Base-by-base conservation (phyloP, 2,329 filamentous ascomycete species). In the Mycosphaerella sp. region DNA sequence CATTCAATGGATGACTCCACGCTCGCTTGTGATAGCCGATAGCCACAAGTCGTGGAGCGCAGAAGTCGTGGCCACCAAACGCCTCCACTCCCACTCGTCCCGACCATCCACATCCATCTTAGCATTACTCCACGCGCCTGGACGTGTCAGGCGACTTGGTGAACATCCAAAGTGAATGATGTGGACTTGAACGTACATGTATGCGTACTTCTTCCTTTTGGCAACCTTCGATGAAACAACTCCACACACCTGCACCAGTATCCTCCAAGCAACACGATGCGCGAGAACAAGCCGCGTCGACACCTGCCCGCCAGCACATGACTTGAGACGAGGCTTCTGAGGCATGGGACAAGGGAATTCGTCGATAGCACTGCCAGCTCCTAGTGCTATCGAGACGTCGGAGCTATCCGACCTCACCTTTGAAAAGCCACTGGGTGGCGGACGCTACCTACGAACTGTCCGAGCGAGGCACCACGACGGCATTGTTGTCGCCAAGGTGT, bases 361-460 rank as follows among this genome's bases (percentile, higher is more conserved):
- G 36, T 96, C 92, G 65, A 89, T 90, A 51, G 91, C 90, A 68
- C 87, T 95, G 61, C 93, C 90, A 51, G 89, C 89, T 59, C 87
- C 89, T 51, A 91, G 91, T 54, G 89, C 90, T 64, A 95, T 98
- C 70, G 92, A 98, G 71, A 83, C 95, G 29, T 87, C 91, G 39
- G 92, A 98, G 76, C 82, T 98, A 41, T 82, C 87, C 42, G 93
- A 97, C 68, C 76, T 97, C 55, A 83, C 86, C 38, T 95, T 96
- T 74, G 93, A 98, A 73, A 90, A 87, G 72, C 89, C 89, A 36
- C 82, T 98, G 66, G 92, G 92, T 45, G 89, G 87, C 62, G 90
- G 89, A 23, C 84, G 93, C 38, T 96, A 98, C 66, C 93, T 98
- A 85, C 96, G 97, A 73, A 93, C 89, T 60, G 91, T 97, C 60